phyloP scores from a whole-genome alignment of 352 stramenopile species.

The Pythium pectinolyticum region DNA sequence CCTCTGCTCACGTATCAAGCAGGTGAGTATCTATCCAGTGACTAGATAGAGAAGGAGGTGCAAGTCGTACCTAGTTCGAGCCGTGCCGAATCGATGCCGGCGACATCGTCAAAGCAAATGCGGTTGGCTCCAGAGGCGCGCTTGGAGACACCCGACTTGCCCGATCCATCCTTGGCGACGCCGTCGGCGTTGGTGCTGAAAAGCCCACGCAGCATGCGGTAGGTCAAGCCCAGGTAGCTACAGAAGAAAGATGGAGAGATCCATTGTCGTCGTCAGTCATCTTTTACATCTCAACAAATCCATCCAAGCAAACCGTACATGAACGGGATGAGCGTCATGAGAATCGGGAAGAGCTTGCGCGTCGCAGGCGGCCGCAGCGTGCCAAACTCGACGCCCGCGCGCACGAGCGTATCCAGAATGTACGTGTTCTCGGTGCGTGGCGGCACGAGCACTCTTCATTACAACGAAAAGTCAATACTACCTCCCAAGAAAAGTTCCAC shows the following conservation, averaged over 20 bases:
- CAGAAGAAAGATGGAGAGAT: neutral
- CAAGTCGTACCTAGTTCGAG: slow-evolving; percentile 78
- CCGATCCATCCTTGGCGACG: slow-evolving; percentile 69
- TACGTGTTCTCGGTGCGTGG: slow-evolving; percentile 73
- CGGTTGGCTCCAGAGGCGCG: slow-evolving; percentile 32
- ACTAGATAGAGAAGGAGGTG: neutral
- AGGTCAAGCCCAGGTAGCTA: slow-evolving; percentile 82
- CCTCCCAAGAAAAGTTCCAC: neutral
- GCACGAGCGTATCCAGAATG: slow-evolving; percentile 62
- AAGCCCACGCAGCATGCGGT: slow-evolving; percentile 78
- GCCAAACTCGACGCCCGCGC: slow-evolving; percentile 69
- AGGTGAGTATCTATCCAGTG: too few relatives aligned
- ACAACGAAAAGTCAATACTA: neutral
- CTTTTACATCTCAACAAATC: neutral
- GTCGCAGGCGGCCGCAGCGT: slow-evolving; percentile 48
- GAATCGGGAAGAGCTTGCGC: slow-evolving; percentile 47
- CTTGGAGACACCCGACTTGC: slow-evolving; percentile 44
- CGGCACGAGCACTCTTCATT: slow-evolving; percentile 65
- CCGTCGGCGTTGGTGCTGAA: slow-evolving; percentile 41
- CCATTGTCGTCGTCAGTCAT: too few relatives aligned
- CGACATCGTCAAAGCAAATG: slow-evolving; percentile 92
- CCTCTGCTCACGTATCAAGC: too few relatives aligned
- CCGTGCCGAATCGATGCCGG: slow-evolving; percentile 93
- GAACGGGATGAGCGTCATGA: slow-evolving; percentile 75
- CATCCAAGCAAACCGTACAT: slow-evolving; percentile 35